Percentiles rank a stretch among this genome's conserved stretches.
phyloP scores from a whole-genome alignment of 2,329 filamentous ascomycete genomes.

The Cladosporium oxysporum region DNA sequence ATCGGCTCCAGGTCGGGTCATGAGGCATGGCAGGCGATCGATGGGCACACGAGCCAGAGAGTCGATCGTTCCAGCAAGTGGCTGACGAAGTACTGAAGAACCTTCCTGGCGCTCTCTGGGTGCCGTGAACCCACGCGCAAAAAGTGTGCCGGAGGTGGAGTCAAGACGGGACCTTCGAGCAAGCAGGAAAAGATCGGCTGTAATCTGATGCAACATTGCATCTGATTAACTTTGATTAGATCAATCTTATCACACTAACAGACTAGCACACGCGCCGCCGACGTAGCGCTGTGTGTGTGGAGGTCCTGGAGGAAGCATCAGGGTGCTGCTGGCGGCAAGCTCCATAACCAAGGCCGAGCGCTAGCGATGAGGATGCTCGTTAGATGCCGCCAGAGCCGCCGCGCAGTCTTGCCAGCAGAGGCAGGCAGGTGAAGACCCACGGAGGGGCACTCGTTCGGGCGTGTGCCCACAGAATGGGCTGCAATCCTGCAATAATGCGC shows the following conservation, averaged over 20 bases:
- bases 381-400: not conserved
- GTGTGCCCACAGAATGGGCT: not conserved
- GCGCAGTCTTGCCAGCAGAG: not conserved
- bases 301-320: not conserved
- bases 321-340: not conserved
- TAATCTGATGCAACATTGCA: slow-evolving; percentile 19
- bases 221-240: slow-evolving; percentile 16
- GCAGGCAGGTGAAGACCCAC: slow-evolving; percentile 12
- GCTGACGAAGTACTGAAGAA: slow-evolving; percentile 7
- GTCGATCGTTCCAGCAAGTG: slow-evolving; percentile 7
- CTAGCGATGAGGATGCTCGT: slow-evolving; percentile 4
- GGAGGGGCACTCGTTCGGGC: not conserved
- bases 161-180: not conserved
- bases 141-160: slow-evolving; percentile 13
- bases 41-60: slow-evolving; percentile 3
- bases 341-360: not conserved
- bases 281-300: slow-evolving; percentile 10
- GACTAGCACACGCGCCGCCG: slow-evolving; percentile 8
- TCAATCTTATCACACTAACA: slow-evolving; percentile 11
- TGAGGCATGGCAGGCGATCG: slow-evolving; percentile 9
- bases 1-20: not conserved
- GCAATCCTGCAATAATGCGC: slow-evolving; percentile 3
- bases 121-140: not conserved
- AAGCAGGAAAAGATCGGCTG: slow-evolving; percentile 17
- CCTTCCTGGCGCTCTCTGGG: not conserved